Percentiles rank a stretch among this genome's conserved stretches.
phyloP scores from a whole-genome alignment of 345 rosid species.

The Populus nigra region DNA sequence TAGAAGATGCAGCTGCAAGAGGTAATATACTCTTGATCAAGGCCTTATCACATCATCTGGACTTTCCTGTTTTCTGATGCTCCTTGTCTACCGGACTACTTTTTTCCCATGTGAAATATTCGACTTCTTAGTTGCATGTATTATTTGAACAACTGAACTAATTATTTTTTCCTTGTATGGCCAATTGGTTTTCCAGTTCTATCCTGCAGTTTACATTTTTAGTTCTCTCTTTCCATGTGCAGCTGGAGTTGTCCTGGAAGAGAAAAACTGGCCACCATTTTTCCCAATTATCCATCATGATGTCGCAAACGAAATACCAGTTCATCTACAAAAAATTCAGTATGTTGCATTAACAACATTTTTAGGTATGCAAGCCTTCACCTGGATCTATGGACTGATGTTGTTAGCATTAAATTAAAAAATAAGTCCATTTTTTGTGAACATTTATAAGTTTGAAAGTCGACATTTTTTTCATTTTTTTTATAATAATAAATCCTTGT shows the following conservation, averaged over 20 bases:
- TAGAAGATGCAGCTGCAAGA: slow-evolving; percentile 36
- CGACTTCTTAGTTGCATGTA: not conserved
- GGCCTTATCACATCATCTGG: not conserved
- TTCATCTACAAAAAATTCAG: slow-evolving; percentile 31
- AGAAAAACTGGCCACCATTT: slow-evolving; percentile 39
- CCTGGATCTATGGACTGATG: not conserved
- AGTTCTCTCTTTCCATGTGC: slow-evolving; percentile 12
- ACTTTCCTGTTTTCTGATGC: not conserved
- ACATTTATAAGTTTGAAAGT: not conserved
- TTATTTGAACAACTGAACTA: not conserved
- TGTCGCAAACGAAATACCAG: slow-evolving; percentile 30
- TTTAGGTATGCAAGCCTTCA: slow-evolving; percentile 18
- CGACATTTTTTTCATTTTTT: not conserved
- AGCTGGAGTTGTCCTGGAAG: slow-evolving; percentile 36
- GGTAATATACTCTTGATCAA: slow-evolving; percentile 18
- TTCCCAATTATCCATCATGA: slow-evolving; percentile 39
- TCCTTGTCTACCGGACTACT: not conserved
- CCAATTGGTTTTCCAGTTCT: not conserved
- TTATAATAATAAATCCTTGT: not conserved
- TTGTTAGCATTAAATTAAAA: not conserved
- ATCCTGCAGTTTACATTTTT: not conserved
- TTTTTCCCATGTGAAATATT: not conserved
- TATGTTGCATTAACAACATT: slow-evolving; percentile 35
- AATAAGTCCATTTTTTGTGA: not conserved
- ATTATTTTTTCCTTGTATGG: not conserved